Evolutionary conservation across 345 rosid genomes (phyloP).

Genomic region (Hibiscus tridactylites): DNA sequence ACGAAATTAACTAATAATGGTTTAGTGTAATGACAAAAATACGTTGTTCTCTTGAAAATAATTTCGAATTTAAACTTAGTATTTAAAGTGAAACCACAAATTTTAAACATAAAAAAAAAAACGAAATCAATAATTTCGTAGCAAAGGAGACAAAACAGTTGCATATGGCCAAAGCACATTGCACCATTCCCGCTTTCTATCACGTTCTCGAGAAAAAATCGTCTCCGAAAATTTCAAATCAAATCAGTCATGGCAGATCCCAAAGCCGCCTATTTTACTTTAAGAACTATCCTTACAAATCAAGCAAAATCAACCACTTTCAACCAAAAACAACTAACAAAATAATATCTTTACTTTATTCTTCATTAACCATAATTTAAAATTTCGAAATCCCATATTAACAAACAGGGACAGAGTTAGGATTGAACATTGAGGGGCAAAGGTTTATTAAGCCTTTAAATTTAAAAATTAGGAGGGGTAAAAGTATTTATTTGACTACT

Average conservation of each 20-base stretch:
- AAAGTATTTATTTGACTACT: no score
- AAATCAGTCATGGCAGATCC: constrained; percentile 1
- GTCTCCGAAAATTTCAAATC: neutral
- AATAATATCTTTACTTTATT: neutral
- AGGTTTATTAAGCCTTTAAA: no score
- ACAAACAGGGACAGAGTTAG: no score
- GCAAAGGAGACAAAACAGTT: neutral
- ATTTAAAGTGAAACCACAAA: no score
- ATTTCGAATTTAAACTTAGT: no score
- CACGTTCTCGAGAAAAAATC: neutral
- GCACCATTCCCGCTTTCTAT: neutral
- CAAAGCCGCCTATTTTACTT: constrained; percentile 20
- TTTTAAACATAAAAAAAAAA: no score
- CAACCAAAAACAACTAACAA: neutral
- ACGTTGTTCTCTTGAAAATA: no score
- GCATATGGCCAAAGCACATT: neutral
- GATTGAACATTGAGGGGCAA: no score
- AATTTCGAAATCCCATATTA: neutral
- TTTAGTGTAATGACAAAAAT: no score
- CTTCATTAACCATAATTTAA: neutral
- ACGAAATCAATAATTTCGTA: neutral
- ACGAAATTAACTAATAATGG: neutral
- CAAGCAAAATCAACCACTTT: constrained; percentile 8
- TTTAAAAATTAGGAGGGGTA: no score
- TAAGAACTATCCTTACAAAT: neutral